Conservation (phyloP, 73 alveolate genomes). For the Durusdinium trenchii region DNA sequence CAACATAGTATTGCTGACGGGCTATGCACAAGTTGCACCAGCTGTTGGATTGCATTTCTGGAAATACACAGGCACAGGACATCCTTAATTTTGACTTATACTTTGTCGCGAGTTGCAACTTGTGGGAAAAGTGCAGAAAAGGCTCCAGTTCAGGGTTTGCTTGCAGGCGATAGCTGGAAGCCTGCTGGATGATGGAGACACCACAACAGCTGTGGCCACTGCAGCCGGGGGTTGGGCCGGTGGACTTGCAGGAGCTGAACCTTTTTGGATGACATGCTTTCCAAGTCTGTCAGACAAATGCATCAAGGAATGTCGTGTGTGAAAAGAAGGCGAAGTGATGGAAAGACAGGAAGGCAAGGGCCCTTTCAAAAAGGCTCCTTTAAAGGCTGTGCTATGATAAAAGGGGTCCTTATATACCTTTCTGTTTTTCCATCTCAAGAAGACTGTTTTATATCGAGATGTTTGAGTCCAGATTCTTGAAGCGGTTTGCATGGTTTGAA, state of each 20-base stretch:
- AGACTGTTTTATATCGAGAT: neutral
- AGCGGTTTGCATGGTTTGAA: neutral
- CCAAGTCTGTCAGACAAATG: neutral
- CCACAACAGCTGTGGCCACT: slow-evolving; percentile 84
- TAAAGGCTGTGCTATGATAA: neutral
- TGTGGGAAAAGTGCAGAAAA: no score
- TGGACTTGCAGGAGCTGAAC: slow-evolving; percentile 39
- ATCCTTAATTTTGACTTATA: no score
- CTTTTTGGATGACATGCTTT: neutral
- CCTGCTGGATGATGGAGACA: slow-evolving; percentile 82
- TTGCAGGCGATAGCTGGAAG: slow-evolving; percentile 87
- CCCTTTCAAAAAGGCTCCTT: neutral
- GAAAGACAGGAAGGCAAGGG: neutral
- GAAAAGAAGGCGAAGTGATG: neutral
- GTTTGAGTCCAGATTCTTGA: neutral
- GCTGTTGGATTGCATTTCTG: no score
- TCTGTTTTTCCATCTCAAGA: neutral
- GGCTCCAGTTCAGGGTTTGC: no score
- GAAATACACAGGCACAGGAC: no score
- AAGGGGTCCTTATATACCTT: neutral
- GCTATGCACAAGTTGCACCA: no score
- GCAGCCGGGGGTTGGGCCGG: slow-evolving; percentile 96
- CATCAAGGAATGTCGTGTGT: neutral
- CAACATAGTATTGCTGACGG: no score
- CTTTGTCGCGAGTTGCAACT: no score